Evolutionary conservation across 1,139 yeast species (phyloP).

Genomic region (Taphrina communis): DNA sequence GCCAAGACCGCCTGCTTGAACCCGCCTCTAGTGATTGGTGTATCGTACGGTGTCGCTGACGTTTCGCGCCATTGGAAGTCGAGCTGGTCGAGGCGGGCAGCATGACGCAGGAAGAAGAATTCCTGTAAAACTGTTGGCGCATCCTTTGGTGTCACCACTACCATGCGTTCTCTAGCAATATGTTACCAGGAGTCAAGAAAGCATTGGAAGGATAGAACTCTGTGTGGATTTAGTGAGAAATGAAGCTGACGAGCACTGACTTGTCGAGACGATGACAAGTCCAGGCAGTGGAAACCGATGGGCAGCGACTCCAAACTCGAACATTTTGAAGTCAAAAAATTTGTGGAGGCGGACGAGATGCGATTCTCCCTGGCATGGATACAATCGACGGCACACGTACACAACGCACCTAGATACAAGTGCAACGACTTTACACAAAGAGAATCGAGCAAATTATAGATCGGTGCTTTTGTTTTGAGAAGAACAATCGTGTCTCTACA

Average conservation of each 20-base stretch:
- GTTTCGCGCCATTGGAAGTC: conserved; percentile 50
- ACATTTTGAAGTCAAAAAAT: background rate
- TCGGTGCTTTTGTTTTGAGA: too few relatives aligned
- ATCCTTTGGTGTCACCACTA: background rate
- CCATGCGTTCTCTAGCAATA: conserved; percentile 1
- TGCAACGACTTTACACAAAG: too few relatives aligned
- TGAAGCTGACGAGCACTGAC: too few relatives aligned
- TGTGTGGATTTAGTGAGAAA: too few relatives aligned
- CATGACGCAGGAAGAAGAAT: conserved; percentile 52
- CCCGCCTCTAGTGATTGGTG: conserved; percentile 52
- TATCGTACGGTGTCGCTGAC: conserved; percentile 53
- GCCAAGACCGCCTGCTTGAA: conserved; percentile 48
- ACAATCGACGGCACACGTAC: too few relatives aligned
- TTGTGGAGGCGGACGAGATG: conserved; percentile 7
- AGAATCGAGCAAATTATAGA: too few relatives aligned
- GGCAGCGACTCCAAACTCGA: background rate
- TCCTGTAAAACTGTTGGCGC: conserved; percentile 31
- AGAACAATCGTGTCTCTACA: background rate
- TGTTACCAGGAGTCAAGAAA: background rate
- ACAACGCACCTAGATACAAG: too few relatives aligned
- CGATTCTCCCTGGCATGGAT: background rate
- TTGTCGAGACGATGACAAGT: background rate
- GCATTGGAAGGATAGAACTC: background rate
- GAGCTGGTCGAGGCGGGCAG: conserved; percentile 50
- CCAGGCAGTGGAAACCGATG: background rate